phyloP scores from a whole-genome alignment of 2,329 filamentous ascomycete genomes.

The Aspergillus japonicus region DNA sequence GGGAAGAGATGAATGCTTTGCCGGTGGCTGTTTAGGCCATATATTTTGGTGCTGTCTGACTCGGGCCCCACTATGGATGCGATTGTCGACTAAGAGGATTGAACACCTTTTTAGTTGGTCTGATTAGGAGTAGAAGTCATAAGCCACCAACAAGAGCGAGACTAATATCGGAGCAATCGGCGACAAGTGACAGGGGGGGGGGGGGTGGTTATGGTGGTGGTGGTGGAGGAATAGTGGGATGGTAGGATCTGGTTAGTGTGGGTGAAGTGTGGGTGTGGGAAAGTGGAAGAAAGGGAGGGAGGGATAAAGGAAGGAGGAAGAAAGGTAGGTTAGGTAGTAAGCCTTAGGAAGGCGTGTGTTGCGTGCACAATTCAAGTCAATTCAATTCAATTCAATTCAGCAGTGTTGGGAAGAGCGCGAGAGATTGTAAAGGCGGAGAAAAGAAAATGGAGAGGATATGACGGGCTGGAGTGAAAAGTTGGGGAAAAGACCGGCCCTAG shows the following conservation, averaged over 20 bases:
- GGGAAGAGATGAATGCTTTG: constrained; percentile 30
- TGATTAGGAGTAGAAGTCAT: not conserved
- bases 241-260: not conserved
- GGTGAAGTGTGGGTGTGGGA: not conserved
- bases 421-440: constrained; percentile 20
- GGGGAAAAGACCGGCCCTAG: constrained; percentile 14
- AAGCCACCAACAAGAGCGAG: not conserved
- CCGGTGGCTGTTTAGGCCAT: constrained; percentile 23
- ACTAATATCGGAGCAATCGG: not conserved
- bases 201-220: not conserved
- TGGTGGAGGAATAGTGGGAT: not conserved
- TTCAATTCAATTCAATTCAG: constrained; percentile 1
- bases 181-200: not conserved
- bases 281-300: not conserved
- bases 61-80: constrained; percentile 5
- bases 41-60: constrained; percentile 5
- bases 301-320: too few species aligned
- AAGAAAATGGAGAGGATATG: constrained; percentile 15
- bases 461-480: constrained; percentile 12
- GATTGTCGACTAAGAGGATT: not conserved
- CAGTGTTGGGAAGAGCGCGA: constrained; percentile 2
- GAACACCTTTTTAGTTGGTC: not conserved
- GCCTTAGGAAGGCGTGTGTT: not conserved
- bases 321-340: too few species aligned
- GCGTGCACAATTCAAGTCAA: not conserved